These are phyloP conservation scores for Corylus avellana DNA, from an alignment of 306 rosid species.

Conservation along the genomic window DNA sequence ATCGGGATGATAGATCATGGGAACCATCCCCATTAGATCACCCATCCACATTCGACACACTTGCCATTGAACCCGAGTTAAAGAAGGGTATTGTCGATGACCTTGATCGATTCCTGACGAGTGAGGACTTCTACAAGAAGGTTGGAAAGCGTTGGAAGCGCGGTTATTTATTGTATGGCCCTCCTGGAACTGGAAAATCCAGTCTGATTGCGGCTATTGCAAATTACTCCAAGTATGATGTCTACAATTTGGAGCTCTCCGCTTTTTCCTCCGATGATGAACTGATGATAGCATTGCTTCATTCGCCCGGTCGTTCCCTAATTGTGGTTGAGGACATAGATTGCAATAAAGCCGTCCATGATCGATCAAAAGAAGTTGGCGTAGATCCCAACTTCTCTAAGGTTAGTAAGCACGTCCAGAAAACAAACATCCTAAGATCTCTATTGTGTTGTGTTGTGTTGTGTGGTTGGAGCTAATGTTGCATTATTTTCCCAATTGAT, in stretches of 20 bases:
- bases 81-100: constrained; percentile 32
- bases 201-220: constrained; percentile 47
- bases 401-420: no score
- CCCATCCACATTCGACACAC: constrained; percentile 37
- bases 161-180: constrained; percentile 40
- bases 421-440: no score
- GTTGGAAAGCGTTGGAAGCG: constrained; percentile 54
- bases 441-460: no score
- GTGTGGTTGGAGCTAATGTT: no score
- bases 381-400: no score
- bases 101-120: constrained; percentile 33
- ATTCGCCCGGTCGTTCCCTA: constrained; percentile 32
- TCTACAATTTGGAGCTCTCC: constrained; percentile 42
- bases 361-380: constrained; percentile 11
- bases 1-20: background rate
- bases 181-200: constrained; percentile 51
- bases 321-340: constrained; percentile 49
- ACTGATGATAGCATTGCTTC: constrained; percentile 25
- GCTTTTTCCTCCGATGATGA: constrained; percentile 18
- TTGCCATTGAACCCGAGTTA: constrained; percentile 38
- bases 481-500: no score
- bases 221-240: constrained; percentile 38
- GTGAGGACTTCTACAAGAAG: constrained; percentile 42
- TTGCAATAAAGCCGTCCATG: constrained; percentile 32
- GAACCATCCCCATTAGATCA: constrained; percentile 21